These are phyloP conservation scores for Aphanomyces stellatus DNA, from an alignment of 352 stramenopile genomes.

Conservation along the genomic window DNA sequence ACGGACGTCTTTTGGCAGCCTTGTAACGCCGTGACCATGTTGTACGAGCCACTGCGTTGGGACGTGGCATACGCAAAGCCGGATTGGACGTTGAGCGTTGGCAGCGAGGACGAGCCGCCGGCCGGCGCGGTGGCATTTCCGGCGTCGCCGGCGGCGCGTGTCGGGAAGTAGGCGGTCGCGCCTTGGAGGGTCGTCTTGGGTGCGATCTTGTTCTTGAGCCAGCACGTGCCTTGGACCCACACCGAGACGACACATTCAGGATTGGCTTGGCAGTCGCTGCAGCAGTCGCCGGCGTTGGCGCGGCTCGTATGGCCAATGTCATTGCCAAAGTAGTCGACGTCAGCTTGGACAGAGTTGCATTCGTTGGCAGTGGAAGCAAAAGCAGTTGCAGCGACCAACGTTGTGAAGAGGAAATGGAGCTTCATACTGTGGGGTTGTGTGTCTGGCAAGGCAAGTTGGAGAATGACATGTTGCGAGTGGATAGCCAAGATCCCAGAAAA, in stretches of 20 bases:
- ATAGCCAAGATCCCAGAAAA: too few species aligned
- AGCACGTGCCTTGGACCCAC: neutral
- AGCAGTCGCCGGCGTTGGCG: neutral
- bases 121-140: neutral
- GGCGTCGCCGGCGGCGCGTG: neutral
- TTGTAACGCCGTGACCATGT: constrained; percentile 58
- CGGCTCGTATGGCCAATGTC: neutral
- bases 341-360: neutral
- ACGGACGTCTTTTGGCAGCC: constrained; percentile 44
- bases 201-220: constrained; percentile 16
- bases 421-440: too few species aligned
- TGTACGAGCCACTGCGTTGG: constrained; percentile 31
- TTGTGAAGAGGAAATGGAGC: too few species aligned
- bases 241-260: neutral
- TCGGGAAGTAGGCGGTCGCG: neutral
- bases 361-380: too few species aligned
- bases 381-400: too few species aligned
- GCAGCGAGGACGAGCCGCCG: neutral
- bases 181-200: neutral
- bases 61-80: neutral
- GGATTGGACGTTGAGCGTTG: constrained; percentile 4
- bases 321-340: constrained; percentile 15
- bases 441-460: too few species aligned
- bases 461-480: too few species aligned
- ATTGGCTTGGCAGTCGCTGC: neutral